Base-by-base conservation (phyloP, 2,329 filamentous ascomycete species). In the Pseudogymnoascus sp. region DNA sequence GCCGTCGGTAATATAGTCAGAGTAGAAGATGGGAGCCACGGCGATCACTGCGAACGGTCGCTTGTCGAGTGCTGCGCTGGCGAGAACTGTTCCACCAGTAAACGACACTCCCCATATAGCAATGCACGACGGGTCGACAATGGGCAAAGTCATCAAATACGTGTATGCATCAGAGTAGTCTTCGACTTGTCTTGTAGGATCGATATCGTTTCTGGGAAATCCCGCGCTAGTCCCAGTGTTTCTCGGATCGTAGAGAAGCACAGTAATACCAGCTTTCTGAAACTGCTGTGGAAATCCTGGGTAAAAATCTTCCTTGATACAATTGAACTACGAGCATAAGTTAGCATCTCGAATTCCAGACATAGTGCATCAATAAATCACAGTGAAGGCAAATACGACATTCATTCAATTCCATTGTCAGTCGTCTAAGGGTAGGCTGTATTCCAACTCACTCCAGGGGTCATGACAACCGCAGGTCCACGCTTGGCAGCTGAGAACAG, bases 141-240 rank as follows among this genome's bases (percentile, higher is more conserved):
- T 66, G 2, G 64, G 50, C 11, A 65, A 62, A 8, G 65, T 66
- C 24, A 67, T 68, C 3, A 72, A 68, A 63, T 68, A 76, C 8
- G 70, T 74, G 36, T 75, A 71, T 5, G 74, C 74, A 63, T 76
- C 73, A 6, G 65, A 68, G 60, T 70, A 70, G 63, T 77, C 75
- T 39, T 68, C 68, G 9, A 66, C 59, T 65, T 76, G 73, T 58
- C 67, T 39, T 1, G 60, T 10, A 0, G 71, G 70, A 26, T 70
- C 64, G 31, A 76, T 71, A 54, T 74, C 69, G 5, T 70, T 66
- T 15, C 71, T 65, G 4, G 72, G 73, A 47, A 65, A 17, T 5
- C 64, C 64, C 33, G 74, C 73, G 58, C 71, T 74, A 6, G 59
- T 63, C 5, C 73, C 74, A 47, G 68, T 69, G 58, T 65, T 67